Evolutionary conservation across 2,329 filamentous ascomycete genomes (phyloP), one percentile per base, ranked within the genome.

Genomic region (Fusarium ramigenum): DNA sequence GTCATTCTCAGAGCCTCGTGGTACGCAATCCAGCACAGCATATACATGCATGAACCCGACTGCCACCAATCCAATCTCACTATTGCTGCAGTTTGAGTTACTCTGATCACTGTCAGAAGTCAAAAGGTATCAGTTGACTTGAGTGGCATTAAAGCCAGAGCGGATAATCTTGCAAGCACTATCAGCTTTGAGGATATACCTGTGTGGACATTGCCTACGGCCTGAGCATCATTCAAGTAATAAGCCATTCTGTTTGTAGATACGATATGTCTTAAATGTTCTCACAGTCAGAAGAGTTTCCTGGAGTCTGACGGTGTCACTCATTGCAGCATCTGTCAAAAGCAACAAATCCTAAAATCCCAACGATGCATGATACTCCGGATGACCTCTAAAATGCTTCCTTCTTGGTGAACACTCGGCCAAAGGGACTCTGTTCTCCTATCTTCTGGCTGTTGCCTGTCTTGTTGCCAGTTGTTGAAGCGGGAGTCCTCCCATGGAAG

Each of bases 401-500:
- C 25, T 18, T 40, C 36, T 30, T 54, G 36, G 12, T 18, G 25
- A 28, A 7, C 23, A 39, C 19, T 25, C 5, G 25, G 7, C 14
- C 50, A 25, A 39, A 28, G 28, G 32, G 9, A 19, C 32, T 25
- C 23, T 18, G 34, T 12, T 34, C 14, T n/a, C 15, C 15, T 21
- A 28, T 42, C 32, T 54, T 18, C 11, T n/a, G 14, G 28, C 19
- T n/a, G 37, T 14, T 28, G 21, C 23, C 37, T 60, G 30, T 42
- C 10, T 40, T 34, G 32, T 42, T 32, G 18, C 30, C 37, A 14
- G 28, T 53, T 9, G 44, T 62, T 30, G 39, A 73, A 25, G 44
- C 67, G n/a, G 60, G 56, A 25, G 66, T 73, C 34, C 70, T 74
- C 63, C 9, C 57, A 66, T 21, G 63, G 69, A 34, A n/a, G 60